A percentile compares a stretch with the other conserved stretches of the same genome.
phyloP scores from a whole-genome alignment of 148 eudicot genomes.

The Talinum fruticosum region DNA sequence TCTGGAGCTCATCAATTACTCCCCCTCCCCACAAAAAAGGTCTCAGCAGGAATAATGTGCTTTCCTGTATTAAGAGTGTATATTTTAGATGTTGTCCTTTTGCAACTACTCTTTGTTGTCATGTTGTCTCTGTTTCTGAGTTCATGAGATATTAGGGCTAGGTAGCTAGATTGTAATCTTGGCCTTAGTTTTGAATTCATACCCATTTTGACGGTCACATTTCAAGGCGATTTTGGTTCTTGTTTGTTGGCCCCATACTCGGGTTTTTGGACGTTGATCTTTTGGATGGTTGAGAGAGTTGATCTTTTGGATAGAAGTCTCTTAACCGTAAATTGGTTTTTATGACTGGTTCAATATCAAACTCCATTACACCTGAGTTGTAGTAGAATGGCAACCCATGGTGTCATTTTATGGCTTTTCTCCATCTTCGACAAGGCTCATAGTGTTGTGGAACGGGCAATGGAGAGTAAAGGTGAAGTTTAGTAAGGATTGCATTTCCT shows the following conservation, averaged over 20 bases:
- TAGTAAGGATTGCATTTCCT: too few species aligned
- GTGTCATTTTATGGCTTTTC: too few species aligned
- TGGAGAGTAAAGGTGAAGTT: too few species aligned
- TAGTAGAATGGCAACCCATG: too few species aligned
- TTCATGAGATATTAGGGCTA: conserved; percentile 9
- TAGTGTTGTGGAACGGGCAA: too few species aligned
- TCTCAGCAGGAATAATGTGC: conserved; percentile 29
- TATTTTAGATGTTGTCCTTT: conserved; percentile 29
- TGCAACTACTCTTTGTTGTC: conserved; percentile 19
- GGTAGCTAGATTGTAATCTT: conserved; percentile 24
- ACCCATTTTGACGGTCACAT: conserved; percentile 9
- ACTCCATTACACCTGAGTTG: too few species aligned
- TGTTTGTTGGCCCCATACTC: not conserved
- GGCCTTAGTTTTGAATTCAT: conserved; percentile 12
- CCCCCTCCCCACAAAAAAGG: not conserved
- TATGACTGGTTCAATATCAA: too few species aligned
- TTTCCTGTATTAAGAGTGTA: conserved; percentile 40
- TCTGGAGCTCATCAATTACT: conserved; percentile 17
- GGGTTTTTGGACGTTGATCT: not conserved
- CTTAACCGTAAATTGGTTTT: not conserved
- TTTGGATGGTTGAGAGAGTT: too few species aligned
- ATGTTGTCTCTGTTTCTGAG: not conserved
- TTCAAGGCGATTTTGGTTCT: not conserved
- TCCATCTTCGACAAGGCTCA: too few species aligned
- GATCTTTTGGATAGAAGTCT: too few species aligned